phyloP scores from a whole-genome alignment of 805 yeast species.

The Teunomyces aglyptinius region DNA sequence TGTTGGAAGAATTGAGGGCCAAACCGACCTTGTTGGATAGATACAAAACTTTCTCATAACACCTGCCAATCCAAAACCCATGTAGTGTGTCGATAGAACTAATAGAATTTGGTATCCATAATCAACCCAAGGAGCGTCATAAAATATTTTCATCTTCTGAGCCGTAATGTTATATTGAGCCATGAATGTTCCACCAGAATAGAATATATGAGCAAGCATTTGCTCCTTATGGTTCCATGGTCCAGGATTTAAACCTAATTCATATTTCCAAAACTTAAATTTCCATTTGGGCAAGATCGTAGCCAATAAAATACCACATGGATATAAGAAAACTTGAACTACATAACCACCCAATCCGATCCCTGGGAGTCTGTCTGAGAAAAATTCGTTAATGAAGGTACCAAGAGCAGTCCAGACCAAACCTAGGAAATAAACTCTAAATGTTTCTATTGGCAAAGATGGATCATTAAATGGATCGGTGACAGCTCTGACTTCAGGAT shows the following conservation, averaged over 20 bases:
- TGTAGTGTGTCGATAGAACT: slow-evolving; percentile 13
- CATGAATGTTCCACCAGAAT: slow-evolving; percentile 27
- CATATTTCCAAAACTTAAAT: slow-evolving; percentile 9
- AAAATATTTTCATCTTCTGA: slow-evolving; percentile 22
- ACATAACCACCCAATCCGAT: slow-evolving; percentile 44
- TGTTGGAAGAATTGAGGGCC: slow-evolving; percentile 45
- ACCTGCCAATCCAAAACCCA: slow-evolving; percentile 19
- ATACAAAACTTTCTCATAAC: slow-evolving; percentile 33
- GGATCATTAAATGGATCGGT: slow-evolving; percentile 41
- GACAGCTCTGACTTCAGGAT: slow-evolving; percentile 40
- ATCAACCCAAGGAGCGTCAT: slow-evolving; percentile 24
- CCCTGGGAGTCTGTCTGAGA: slow-evolving; percentile 51
- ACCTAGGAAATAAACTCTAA: slow-evolving; percentile 54
- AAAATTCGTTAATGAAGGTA: slow-evolving; percentile 53
- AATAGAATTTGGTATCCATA: slow-evolving; percentile 15
- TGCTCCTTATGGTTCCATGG: slow-evolving; percentile 67
- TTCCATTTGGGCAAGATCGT: slow-evolving; percentile 35
- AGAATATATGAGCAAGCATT: slow-evolving; percentile 54
- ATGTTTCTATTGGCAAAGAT: slow-evolving; percentile 29
- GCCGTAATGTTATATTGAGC: slow-evolving; percentile 19
- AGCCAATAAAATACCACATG: slow-evolving; percentile 39
- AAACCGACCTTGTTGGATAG: slow-evolving; percentile 49
- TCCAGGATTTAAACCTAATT: slow-evolving; percentile 50
- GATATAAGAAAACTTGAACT: slow-evolving; percentile 45
- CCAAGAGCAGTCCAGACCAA: slow-evolving; percentile 54